Conservation (phyloP, 2,329 filamentous ascomycete species). For the Pseudogymnoascus sp. region DNA sequence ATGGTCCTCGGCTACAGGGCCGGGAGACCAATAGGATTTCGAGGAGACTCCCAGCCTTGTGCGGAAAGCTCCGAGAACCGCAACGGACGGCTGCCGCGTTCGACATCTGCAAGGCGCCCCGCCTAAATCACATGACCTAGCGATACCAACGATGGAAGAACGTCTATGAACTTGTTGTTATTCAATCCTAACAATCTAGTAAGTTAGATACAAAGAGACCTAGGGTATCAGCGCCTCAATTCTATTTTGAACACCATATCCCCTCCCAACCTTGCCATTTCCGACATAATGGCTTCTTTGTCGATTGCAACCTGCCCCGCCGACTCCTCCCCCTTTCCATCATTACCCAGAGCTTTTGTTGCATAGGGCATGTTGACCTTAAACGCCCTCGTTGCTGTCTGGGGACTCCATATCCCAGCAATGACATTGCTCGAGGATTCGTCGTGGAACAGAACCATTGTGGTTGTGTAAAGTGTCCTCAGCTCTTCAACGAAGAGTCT, state of each 20-base stretch:
- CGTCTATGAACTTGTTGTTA: constrained; percentile 6
- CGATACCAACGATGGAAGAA: background rate
- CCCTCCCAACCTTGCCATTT: constrained; percentile 63
- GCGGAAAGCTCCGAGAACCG: constrained; percentile 5
- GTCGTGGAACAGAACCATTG: constrained; percentile 75
- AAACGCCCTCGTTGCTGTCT: constrained; percentile 44
- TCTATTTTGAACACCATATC: constrained; percentile 64
- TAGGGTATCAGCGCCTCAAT: constrained; percentile 18
- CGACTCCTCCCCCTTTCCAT: constrained; percentile 30
- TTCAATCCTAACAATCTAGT: background rate
- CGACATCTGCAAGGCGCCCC: background rate
- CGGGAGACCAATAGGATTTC: background rate
- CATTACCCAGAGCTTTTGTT: constrained; percentile 42
- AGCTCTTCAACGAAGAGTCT: constrained; percentile 61
- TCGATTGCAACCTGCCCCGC: constrained; percentile 55
- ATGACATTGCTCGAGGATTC: constrained; percentile 48
- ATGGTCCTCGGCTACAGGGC: background rate
- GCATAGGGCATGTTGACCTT: constrained; percentile 65
- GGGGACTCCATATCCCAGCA: constrained; percentile 60
- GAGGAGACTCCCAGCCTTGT: background rate
- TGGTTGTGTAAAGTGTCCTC: constrained; percentile 55
- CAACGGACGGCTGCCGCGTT: background rate
- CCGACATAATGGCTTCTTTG: constrained; percentile 57
- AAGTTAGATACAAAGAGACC: constrained; percentile 4
- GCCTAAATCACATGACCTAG: background rate